Evolutionary conservation across 768 basidiomycete species (phyloP), one percentile per base, ranked within the genome.

Genomic region (Kwoniella botswanensis): DNA sequence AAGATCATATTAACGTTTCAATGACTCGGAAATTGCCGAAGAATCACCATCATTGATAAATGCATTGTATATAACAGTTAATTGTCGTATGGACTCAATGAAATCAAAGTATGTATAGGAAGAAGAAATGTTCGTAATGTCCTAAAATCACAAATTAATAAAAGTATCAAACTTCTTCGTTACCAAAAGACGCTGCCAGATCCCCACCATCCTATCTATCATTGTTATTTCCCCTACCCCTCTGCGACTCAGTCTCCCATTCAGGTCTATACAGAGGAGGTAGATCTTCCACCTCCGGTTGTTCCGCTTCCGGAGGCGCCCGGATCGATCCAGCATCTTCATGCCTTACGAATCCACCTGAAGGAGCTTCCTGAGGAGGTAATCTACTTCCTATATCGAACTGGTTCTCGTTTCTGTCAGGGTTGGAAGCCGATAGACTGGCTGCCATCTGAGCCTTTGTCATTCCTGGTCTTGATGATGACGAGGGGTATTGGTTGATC

Each of bases 381-480:
- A 65, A 58, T 43, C 69, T 46, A 13, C 65, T 64, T 15, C 17
- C 29, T 6, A 26, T 26, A 35, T 6, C 4, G 42, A 59, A 56
- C 50, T 17, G 42, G 11, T n/a, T 44, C 17, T n/a, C 42, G 21
- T 50, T 61, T 7, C 21, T 13, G 60, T 75, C 75, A 11, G 74
- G 73, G 67, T 76, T 80, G 10, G 68, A 17, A 2, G 73, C 26
- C 0, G 79, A 76, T 2, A 76, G 42, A 10, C 65, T 53, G 6
- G 79, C 74, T 5, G 74, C 77, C 61, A 76, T 54, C 62, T 80
- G 77, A 9, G 77, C 75, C 65, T 80, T 77, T 15, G 75, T 75
- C 61, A 67, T 50, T 52, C 24, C 43, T 26, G 55, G 24, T 29
- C 65, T n/a, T 9, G 60, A 57, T 21, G 63, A 65, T 46, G 26